A percentile compares a stretch with the other conserved stretches of the same genome.
Conservation (phyloP, 2,329 filamentous ascomycete genomes). For the Trichophaea hybrida region DNA sequence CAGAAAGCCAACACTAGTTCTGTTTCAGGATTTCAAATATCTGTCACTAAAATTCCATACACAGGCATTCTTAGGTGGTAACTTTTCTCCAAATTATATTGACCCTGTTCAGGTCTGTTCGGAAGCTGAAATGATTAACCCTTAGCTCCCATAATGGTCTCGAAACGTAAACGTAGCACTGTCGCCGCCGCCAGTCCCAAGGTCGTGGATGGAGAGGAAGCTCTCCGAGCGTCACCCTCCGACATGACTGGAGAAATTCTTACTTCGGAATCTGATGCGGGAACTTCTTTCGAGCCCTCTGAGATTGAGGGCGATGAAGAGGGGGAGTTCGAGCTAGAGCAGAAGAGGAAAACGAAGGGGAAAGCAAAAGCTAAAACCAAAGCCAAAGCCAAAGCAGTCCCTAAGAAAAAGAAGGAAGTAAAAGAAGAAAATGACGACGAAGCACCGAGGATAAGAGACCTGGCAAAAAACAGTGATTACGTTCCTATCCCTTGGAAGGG, state of each 20-base stretch:
- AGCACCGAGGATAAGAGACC: constrained; percentile 49
- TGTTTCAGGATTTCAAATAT: no score
- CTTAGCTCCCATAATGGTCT: not conserved
- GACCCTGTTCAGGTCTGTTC: no score
- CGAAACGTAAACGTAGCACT: not conserved
- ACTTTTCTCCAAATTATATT: no score
- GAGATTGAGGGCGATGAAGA: not conserved
- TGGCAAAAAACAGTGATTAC: constrained; percentile 67
- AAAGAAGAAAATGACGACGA: constrained; percentile 29
- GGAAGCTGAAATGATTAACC: no score
- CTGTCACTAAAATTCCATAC: no score
- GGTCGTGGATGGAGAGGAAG: not conserved
- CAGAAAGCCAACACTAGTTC: no score
- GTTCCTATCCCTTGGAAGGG: constrained; percentile 85
- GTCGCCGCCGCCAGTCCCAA: not conserved
- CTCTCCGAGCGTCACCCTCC: not conserved
- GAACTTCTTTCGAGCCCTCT: not conserved
- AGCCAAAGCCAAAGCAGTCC: not conserved
- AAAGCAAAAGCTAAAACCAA: not conserved
- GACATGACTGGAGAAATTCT: not conserved
- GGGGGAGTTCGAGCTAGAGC: not conserved
- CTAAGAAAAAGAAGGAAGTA: not conserved
- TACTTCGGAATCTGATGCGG: no score
- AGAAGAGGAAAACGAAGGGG: not conserved
- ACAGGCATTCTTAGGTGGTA: no score